These are phyloP conservation scores for Daldinia sp. DNA, from an alignment of 2,329 filamentous ascomycete genomes.

Conservation along the genomic window DNA sequence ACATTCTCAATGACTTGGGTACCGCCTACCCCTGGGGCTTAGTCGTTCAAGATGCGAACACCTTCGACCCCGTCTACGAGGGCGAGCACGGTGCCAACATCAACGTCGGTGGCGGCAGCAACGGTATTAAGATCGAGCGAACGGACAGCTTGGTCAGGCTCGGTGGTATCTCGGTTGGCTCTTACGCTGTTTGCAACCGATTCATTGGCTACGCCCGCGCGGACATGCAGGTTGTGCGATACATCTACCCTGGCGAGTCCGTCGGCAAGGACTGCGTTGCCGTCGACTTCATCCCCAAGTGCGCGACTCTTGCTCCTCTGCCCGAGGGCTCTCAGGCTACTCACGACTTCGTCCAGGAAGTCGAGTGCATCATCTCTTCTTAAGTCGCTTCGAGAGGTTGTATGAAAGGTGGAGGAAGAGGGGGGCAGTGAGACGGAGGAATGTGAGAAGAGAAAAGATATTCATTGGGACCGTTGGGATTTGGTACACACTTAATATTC, in stretches of 20 bases:
- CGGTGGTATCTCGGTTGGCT: slow-evolving; percentile 1
- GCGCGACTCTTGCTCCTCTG: slow-evolving; percentile 27
- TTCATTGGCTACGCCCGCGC: slow-evolving; percentile 15
- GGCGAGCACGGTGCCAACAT: slow-evolving; percentile 32
- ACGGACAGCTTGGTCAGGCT: neutral
- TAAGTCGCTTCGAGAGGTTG: neutral
- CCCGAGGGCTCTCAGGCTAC: slow-evolving; percentile 12
- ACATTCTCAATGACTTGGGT: slow-evolving; percentile 31
- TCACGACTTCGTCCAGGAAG: slow-evolving; percentile 38
- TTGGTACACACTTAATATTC: neutral
- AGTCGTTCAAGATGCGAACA: slow-evolving; percentile 3
- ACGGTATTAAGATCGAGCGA: slow-evolving; percentile 18
- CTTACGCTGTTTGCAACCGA: slow-evolving; percentile 30
- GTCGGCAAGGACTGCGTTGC: slow-evolving; percentile 24
- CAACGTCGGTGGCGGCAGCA: slow-evolving; percentile 27
- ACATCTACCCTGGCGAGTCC: slow-evolving; percentile 36
- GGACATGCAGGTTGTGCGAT: slow-evolving; percentile 21
- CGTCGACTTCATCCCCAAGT: slow-evolving; percentile 28
- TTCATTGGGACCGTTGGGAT: neutral
- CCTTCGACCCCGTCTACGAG: slow-evolving; percentile 20
- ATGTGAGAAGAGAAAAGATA: neutral
- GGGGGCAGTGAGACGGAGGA: neutral
- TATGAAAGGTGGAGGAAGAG: neutral
- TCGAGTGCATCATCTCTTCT: slow-evolving; percentile 28
- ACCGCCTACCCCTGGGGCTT: slow-evolving; percentile 32